Evolutionary conservation across 768 basidiomycete species (phyloP), one percentile per base, ranked within the genome.

Genomic region (Lactifluus echinatus): DNA sequence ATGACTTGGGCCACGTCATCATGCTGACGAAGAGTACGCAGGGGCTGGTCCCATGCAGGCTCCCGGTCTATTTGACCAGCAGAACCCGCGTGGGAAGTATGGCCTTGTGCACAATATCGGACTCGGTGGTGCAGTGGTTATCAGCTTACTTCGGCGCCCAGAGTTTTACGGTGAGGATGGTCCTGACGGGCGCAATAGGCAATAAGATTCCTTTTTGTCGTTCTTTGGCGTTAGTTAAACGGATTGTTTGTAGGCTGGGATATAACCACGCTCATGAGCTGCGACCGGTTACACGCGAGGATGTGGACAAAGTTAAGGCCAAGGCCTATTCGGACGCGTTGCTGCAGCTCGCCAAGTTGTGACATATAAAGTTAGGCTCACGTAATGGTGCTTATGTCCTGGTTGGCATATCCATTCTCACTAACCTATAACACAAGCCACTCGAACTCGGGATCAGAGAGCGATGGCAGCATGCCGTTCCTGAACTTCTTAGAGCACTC

Each of bases 21-120:
- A 23, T 23, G 26, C 44, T 37, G n/a, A 28, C n/a, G n/a, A n/a
- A n/a, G n/a, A n/a, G n/a, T n/a, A n/a, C n/a, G n/a, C n/a, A 31
- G 31, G 31, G 31, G 31, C 10, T 31, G 31, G 10, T n/a, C 85
- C 85, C 26, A 87, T 90, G 87, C 89, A 90, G 72, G 85, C 81
- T 2, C 81, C 82, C 1, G 82, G 81, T 8, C 74, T 89, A 44
- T 87, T 89, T 62, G 74, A 82, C 55, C 73, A 64, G 4, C 42
- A 74, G 1, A 87, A 89, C 66, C 75, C 75, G 63, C 82, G 83
- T 29, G 86, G 88, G 2, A 90, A 89, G 70, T 89, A 79, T 61
- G 89, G 87, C 3, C 74, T 93, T 12, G 82, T 88, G 8, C 90
- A 93, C 62, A 93, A 93, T 66, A 74, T 93, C 43, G 90, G 89